Evolutionary conservation across 2,329 filamentous ascomycete genomes (phyloP).

Genomic region (Hymenoscyphus occultus): DNA sequence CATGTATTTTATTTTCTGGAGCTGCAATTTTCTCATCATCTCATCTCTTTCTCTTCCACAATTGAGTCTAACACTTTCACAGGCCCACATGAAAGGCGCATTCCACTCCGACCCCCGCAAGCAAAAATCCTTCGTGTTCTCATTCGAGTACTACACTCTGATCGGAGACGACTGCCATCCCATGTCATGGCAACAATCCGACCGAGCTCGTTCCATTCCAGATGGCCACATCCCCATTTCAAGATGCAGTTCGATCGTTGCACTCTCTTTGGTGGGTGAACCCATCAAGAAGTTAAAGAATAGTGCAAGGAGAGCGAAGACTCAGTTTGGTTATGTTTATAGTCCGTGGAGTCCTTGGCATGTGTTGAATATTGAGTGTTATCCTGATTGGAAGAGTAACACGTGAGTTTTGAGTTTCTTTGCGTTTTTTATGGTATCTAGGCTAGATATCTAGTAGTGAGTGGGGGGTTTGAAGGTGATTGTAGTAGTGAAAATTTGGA

Average conservation of each 20-base stretch:
- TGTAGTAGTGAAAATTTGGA: too few species aligned
- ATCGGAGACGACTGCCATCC: constrained; percentile 54
- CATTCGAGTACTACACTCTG: constrained; percentile 63
- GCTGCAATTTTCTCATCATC: constrained; percentile 19
- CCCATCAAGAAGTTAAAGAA: constrained; percentile 50
- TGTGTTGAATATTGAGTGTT: constrained; percentile 56
- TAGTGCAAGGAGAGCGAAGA: constrained; percentile 46
- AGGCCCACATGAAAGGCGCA: constrained; percentile 20
- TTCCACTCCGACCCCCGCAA: constrained; percentile 41
- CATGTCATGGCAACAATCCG: constrained; percentile 57
- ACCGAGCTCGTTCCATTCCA: constrained; percentile 41
- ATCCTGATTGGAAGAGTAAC: constrained; percentile 56
- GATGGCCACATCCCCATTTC: constrained; percentile 56
- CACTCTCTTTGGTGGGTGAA: constrained; percentile 53
- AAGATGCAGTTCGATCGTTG: constrained; percentile 58
- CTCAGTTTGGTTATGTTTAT: constrained; percentile 51
- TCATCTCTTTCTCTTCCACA: background rate
- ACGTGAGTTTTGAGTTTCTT: constrained; percentile 41
- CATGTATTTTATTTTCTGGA: too few species aligned
- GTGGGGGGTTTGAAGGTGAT: too few species aligned
- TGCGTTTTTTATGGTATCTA: too few species aligned
- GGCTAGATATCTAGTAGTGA: too few species aligned
- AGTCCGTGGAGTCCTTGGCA: constrained; percentile 61
- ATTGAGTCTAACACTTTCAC: background rate
- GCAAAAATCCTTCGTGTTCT: constrained; percentile 59